Base-by-base conservation (phyloP, 805 yeast genomes). In the Saccharomycopsis guyanensis region DNA sequence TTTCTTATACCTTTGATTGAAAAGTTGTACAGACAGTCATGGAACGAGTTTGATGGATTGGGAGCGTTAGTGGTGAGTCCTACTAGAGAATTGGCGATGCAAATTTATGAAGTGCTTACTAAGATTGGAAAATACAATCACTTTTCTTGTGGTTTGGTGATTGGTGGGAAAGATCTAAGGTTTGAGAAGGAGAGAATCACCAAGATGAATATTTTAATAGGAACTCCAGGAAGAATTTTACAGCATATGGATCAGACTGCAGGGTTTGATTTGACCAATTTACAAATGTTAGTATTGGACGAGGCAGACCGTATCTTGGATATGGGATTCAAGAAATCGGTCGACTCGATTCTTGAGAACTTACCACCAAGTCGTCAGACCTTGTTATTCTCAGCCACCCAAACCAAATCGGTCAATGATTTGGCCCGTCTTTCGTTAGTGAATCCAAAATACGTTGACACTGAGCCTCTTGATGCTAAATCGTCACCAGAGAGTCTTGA, bases 251-350 rank as follows among this genome's bases (percentile, higher is more conserved):
- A 89, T 60, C 94, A 89, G 60, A 80, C 95, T 5, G 82, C 82
- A 1, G 87, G 87, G 1, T 73, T 88, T 61, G 89, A 82, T 56
- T 66, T 82, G 7, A 69, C 79, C 19, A 86, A 85, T 58, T 65
- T 88, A 51, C 91, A 88, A 62, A 75, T 82, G 59, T 65, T 88
- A 38, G 88, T 88, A 2, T 64, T 88, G 43, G 97, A 88, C 62
- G 97, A 88, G 63, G 96, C 96, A 0, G 97, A 88, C 59, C 70
- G 96, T 55, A 86, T 93, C 57, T 67, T 88, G 56, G 97, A 88
- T 64, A 86, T 89, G 95, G 96, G 96, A 5, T 88, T 88, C 71
- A 80, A 80, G 59, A 77, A 76, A 56, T 83, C 93, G 38, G 65
- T 88, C 51, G 96, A 89, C 60, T 82, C 82, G 25, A 88, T 88